Evolutionary conservation across 768 basidiomycete species (phyloP).

Genomic region (Bullera alba): DNA sequence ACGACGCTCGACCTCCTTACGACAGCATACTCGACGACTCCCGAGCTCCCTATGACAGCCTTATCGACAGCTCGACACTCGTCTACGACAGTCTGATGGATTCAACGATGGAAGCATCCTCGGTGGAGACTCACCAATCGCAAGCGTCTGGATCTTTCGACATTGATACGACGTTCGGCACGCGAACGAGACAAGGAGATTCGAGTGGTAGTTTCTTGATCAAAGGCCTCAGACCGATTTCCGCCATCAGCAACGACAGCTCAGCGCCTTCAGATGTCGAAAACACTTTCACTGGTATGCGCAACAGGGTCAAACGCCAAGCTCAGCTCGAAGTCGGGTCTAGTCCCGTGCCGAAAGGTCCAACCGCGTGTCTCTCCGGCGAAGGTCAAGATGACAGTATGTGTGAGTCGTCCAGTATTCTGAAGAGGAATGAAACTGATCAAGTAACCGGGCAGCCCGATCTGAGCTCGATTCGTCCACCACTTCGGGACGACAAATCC

Average conservation of each 20-base stretch:
- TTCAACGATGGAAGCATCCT: slow-evolving; percentile 18
- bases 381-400: slow-evolving; percentile 21
- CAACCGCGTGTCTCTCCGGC: slow-evolving; percentile 5
- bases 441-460: neutral
- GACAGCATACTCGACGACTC: slow-evolving; percentile 4
- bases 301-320: too few species aligned
- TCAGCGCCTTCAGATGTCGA: slow-evolving; percentile 13
- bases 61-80: neutral
- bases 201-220: slow-evolving; percentile 20
- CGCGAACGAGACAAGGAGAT: too few species aligned
- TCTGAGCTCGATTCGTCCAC: neutral
- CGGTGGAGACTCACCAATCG: slow-evolving; percentile 4
- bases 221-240: slow-evolving; percentile 24
- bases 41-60: neutral
- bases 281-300: slow-evolving; percentile 33
- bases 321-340: too few species aligned
- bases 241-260: slow-evolving; percentile 14
- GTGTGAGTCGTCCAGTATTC: slow-evolving; percentile 14
- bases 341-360: neutral
- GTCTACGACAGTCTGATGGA: neutral
- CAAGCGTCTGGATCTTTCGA: neutral
- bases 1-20: slow-evolving; percentile 3
- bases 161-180: slow-evolving; percentile 1
- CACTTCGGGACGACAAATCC: slow-evolving; percentile 14
- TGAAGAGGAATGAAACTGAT: slow-evolving; percentile 4